Conservation (phyloP, 2,329 filamentous ascomycete species). For the Fusarium austroafricanum region DNA sequence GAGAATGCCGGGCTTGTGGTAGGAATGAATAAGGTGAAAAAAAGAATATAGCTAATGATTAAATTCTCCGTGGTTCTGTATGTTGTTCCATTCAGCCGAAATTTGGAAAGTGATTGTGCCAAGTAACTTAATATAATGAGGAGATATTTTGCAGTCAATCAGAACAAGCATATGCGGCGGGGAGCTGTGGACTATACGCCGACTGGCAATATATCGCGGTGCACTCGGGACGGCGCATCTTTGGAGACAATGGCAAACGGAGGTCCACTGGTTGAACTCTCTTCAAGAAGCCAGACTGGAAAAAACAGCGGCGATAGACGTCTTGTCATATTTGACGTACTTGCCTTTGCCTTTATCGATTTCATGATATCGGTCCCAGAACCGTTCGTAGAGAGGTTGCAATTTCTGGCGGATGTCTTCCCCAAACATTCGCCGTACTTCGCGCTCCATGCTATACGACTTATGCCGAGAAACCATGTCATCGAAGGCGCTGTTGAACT, state of each 20-base stretch:
- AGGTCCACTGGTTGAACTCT: not conserved
- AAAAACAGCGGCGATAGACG: slow-evolving; percentile 76
- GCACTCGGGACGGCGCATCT: not conserved
- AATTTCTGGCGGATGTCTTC: slow-evolving; percentile 91
- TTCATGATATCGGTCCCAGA: slow-evolving; percentile 98
- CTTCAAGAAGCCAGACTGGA: slow-evolving; percentile 57
- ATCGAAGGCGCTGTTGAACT: slow-evolving; percentile 92
- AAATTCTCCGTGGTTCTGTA: slow-evolving; percentile 3
- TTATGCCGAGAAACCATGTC: slow-evolving; percentile 88
- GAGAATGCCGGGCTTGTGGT: not conserved
- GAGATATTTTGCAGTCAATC: not conserved
- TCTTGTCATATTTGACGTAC: slow-evolving; percentile 97
- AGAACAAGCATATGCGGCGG: not conserved
- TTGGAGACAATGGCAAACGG: not conserved
- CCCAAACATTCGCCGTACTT: slow-evolving; percentile 83
- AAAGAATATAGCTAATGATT: slow-evolving; percentile 6
- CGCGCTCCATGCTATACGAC: slow-evolving; percentile 86
- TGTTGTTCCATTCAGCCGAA: not conserved
- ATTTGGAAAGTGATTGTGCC: not conserved
- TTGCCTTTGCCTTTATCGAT: slow-evolving; percentile 98
- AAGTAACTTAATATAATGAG: not conserved
- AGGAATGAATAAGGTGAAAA: not conserved
- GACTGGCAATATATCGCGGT: not conserved
- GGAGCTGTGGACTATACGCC: not conserved
- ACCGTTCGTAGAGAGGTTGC: slow-evolving; percentile 92